These are phyloP conservation scores for Nicotiana attenuata DNA, from an alignment of 257 asterid genomes.

Conservation along the genomic window DNA sequence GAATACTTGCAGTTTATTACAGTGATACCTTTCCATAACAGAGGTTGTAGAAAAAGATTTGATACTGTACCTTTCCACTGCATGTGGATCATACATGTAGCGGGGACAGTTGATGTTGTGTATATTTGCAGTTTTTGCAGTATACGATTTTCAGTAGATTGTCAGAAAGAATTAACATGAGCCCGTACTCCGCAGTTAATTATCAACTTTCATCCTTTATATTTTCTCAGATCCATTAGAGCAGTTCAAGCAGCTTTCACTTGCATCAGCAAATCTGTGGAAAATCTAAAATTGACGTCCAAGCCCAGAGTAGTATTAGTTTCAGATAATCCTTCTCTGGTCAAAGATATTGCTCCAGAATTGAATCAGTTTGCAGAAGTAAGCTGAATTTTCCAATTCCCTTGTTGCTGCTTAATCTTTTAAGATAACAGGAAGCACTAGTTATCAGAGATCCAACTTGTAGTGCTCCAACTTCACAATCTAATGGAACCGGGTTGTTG, in stretches of 20 bases:
- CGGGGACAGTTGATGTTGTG: background rate
- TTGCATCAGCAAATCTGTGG: constrained; percentile 50
- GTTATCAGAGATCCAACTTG: background rate
- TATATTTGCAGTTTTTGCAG: background rate
- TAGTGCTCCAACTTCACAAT: background rate
- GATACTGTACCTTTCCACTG: background rate
- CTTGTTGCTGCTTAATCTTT: background rate
- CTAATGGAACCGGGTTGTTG: background rate
- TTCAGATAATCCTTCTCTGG: constrained; percentile 76
- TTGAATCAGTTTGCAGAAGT: constrained; percentile 72
- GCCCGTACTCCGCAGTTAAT: background rate
- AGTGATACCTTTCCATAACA: background rate
- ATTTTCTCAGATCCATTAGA: constrained; percentile 60
- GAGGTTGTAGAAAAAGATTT: background rate
- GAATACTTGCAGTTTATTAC: background rate
- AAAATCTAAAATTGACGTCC: constrained; percentile 27
- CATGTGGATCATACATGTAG: background rate
- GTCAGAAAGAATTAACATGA: background rate
- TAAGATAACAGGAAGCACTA: background rate
- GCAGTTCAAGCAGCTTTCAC: constrained; percentile 68
- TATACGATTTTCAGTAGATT: background rate
- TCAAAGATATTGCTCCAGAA: constrained; percentile 49
- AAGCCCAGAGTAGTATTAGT: constrained; percentile 73
- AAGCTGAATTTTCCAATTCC: constrained; percentile 14
- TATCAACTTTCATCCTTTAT: background rate